These are phyloP conservation scores for Tetrapisispora namnaoensis DNA, from an alignment of 805 yeast species.

Conservation along the genomic window DNA sequence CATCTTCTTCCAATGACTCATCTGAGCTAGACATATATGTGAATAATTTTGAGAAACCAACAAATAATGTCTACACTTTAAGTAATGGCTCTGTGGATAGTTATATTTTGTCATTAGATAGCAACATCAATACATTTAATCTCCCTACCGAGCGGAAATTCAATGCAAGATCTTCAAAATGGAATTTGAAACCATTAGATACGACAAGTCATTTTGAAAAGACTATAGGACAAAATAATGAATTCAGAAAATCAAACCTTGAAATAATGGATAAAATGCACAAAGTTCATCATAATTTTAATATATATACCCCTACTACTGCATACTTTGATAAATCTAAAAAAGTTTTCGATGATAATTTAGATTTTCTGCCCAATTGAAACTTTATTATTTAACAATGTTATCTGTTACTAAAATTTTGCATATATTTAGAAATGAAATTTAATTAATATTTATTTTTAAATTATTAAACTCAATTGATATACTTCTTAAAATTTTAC, in stretches of 20 bases:
- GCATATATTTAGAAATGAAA: too few species aligned
- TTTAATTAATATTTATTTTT: too few species aligned
- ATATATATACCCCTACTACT: constrained; percentile 1
- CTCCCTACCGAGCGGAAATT: neutral
- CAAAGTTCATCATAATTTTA: constrained; percentile 2
- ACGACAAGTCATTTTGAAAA: neutral
- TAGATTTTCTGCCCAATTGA: neutral
- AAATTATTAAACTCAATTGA: too few species aligned
- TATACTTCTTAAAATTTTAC: too few species aligned
- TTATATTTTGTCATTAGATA: neutral
- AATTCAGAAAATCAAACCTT: neutral
- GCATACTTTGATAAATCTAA: constrained; percentile 2
- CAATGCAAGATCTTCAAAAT: neutral
- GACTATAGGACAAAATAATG: neutral
- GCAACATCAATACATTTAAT: neutral
- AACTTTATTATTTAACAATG: too few species aligned
- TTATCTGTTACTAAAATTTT: too few species aligned
- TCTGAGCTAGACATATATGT: neutral
- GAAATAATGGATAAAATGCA: constrained; percentile 1
- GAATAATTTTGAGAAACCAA: neutral
- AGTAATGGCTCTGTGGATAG: neutral
- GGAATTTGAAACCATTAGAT: neutral
- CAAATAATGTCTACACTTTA: neutral
- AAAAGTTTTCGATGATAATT: neutral
- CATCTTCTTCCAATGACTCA: neutral